phyloP scores from a whole-genome alignment of 176 grass and related monocot species.

The bread wheat (Triticum aestivum) region IWGSC_CS_RefSeq_v2.1 NC_057802.1:562459206-562459705 shows the following conservation, averaged over 20 bases:
- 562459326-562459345: not conserved
- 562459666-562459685: slow-evolving; percentile 41
- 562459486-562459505: slow-evolving; percentile 71
- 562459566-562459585: slow-evolving; percentile 85
- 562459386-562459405: not conserved
- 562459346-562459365: not conserved
- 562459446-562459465: slow-evolving; percentile 68
- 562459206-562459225: slow-evolving; percentile 6
- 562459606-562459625: slow-evolving; percentile 55
- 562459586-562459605: slow-evolving; percentile 60
- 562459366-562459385: slow-evolving; percentile 35
- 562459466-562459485: slow-evolving; percentile 76
- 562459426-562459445: not conserved
- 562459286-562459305: not conserved
- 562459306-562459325: not conserved
- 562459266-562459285: slow-evolving; percentile 2
- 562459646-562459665: slow-evolving; percentile 63
- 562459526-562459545: slow-evolving; percentile 74
- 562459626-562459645: slow-evolving; percentile 59
- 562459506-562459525: slow-evolving; percentile 85
- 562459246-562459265: not conserved
- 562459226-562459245: not conserved
- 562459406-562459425: not conserved
- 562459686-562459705: slow-evolving; percentile 69
- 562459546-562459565: slow-evolving; percentile 95